Percentiles rank a stretch among this genome's conserved stretches.
phyloP scores from a whole-genome alignment of 2,329 filamentous ascomycete species.

The Albifimbria verrucaria region DNA sequence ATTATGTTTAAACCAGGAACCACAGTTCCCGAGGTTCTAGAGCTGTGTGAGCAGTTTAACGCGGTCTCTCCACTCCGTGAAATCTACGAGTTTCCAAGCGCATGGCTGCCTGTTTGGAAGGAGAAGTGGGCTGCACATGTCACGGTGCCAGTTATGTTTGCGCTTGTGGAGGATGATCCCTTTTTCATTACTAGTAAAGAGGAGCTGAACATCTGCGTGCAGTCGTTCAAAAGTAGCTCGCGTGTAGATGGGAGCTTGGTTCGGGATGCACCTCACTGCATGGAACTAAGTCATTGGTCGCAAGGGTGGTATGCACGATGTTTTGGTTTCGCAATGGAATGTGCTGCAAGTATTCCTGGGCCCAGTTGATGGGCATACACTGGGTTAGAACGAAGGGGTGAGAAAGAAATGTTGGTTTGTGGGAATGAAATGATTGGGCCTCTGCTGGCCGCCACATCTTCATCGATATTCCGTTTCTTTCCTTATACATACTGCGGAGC shows the following conservation, averaged over 20 bases:
- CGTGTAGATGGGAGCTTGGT: slow-evolving; percentile 15
- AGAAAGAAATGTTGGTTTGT: too few relatives aligned
- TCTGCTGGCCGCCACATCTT: too few relatives aligned
- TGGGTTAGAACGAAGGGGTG: too few relatives aligned
- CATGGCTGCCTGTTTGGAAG: slow-evolving; percentile 15
- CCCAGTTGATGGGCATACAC: too few relatives aligned
- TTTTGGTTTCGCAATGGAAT: slow-evolving; percentile 17
- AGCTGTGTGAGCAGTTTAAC: slow-evolving; percentile 11
- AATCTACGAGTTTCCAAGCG: slow-evolving; percentile 6
- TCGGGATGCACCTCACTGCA: slow-evolving; percentile 14
- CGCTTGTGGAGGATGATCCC: slow-evolving; percentile 9
- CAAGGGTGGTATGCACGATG: slow-evolving; percentile 15
- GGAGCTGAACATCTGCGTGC: slow-evolving; percentile 11
- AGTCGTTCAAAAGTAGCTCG: slow-evolving; percentile 8
- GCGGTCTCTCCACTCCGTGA: slow-evolving; percentile 15
- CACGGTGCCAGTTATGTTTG: slow-evolving; percentile 13
- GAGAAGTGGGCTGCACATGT: slow-evolving; percentile 14
- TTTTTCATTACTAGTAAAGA: slow-evolving; percentile 16
- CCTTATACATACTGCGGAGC: too few relatives aligned
- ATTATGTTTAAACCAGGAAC: slow-evolving; percentile 14
- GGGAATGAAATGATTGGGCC: too few relatives aligned
- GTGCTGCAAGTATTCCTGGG: slow-evolving; percentile 9
- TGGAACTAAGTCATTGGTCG: slow-evolving; percentile 17
- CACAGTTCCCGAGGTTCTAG: slow-evolving; percentile 11
- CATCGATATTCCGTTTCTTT: too few relatives aligned